Evolutionary conservation across 2,329 filamentous ascomycete genomes (phyloP).

Genomic region (Amauroascus niger): DNA sequence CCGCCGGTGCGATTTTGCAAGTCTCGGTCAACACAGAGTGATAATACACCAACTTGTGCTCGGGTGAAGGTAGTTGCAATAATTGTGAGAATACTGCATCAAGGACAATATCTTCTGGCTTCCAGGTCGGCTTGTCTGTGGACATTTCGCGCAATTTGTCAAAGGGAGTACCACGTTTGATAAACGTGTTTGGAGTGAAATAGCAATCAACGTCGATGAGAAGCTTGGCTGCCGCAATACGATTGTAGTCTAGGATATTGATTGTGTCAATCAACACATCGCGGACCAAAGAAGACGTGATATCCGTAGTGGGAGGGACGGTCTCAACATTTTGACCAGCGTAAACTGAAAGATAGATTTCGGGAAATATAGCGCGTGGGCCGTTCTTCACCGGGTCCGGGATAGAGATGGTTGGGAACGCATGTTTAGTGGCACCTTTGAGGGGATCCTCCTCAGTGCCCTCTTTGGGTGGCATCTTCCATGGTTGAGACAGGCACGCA

Average conservation of each 20-base stretch:
- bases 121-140: conserved; percentile 72
- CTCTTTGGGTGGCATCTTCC: conserved; percentile 34
- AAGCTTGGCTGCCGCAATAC: conserved; percentile 74
- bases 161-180: conserved; percentile 85
- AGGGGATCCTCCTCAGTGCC: conserved; percentile 47
- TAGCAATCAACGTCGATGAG: conserved; percentile 93
- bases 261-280: conserved; percentile 86
- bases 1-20: conserved; percentile 89
- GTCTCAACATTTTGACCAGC: conserved; percentile 77
- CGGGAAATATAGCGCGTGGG: conserved; percentile 70
- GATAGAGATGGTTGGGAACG: conserved; percentile 64
- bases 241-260: conserved; percentile 87
- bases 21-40: conserved; percentile 89
- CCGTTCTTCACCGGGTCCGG: conserved; percentile 68
- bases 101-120: conserved; percentile 94
- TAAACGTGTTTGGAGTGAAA: conserved; percentile 80
- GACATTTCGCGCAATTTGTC: conserved; percentile 65
- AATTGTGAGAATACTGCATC: conserved; percentile 95
- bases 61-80: conserved; percentile 72
- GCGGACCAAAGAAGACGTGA: conserved; percentile 73
- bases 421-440: conserved; percentile 57
- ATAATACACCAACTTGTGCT: conserved; percentile 95
- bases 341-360: conserved; percentile 90
- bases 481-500: conserved; percentile 50
- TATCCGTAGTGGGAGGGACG: conserved; percentile 65